Base-by-base conservation (phyloP, 306 rosid genomes). In the Quercus alba region DNA sequence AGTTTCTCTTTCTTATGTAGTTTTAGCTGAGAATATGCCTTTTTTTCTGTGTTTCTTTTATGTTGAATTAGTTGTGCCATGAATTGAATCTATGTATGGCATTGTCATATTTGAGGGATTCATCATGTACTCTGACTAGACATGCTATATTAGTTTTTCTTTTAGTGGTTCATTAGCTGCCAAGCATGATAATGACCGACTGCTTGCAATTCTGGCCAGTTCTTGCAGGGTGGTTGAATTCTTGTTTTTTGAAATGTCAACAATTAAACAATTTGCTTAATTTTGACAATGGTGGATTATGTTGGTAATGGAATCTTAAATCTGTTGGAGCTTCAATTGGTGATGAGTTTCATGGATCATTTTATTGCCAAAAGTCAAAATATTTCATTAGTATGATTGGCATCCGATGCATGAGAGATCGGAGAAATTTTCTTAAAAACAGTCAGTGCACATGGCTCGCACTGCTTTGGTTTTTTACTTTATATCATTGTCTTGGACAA, bases 1-100 rank as follows among this genome's bases (percentile, higher is more conserved):
- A 80, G 80, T 44, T 78, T 82, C 58, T 80, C 72, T 30, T 57
- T 52, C 70, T 80, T 64, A 44, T 81, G 86, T 59, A 80, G 74
- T 41, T 73, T 31, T 78, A 75, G 75, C 81, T 73, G 55, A 72
- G 20, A 52, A 77, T 41, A 41, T 35, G 61, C 74, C 67, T 21
- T 84, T 49, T 83, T 78, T 80, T 56, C 81, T 17, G 54, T 74
- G 49, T 35, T 25, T 1, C 35, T 70, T 41, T 73, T 63, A 35
- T 49, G 75, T 61, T 14, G 70, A 70, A 38, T 28, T 66, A 75
- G 74, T 19, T 35, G 58, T 64, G 20, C 46, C 38, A 62, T 26
- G 41, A 44, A 41, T 62, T 30, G 15, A 59, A 57, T 17, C 19
- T 31, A 33, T 75, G 33, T 20, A 70, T 11, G 78, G 31, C n/a